phyloP scores from a whole-genome alignment of 306 rosid genomes.

The Corylus americana region DNA sequence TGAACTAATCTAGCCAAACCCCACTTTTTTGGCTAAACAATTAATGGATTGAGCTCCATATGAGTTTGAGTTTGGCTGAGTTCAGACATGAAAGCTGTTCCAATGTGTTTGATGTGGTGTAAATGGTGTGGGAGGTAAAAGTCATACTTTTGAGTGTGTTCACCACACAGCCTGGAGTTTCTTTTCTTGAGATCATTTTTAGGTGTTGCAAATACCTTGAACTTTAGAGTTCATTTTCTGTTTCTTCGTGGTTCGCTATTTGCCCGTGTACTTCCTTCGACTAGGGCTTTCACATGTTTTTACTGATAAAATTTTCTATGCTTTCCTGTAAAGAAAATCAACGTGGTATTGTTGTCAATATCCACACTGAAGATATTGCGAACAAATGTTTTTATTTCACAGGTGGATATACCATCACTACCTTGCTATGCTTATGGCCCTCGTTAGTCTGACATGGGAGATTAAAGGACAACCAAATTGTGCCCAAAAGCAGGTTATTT shows the following conservation, averaged over 20 bases:
- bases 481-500: constrained; percentile 75
- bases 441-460: constrained; percentile 99
- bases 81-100: background rate
- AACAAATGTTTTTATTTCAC: constrained; percentile 31
- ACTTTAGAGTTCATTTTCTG: background rate
- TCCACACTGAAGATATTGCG: background rate
- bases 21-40: background rate
- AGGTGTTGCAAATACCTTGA: constrained; percentile 1
- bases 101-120: background rate
- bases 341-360: background rate
- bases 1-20: background rate
- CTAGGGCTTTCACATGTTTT: background rate
- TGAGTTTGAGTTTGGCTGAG: constrained; percentile 3
- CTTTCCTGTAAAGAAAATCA: background rate
- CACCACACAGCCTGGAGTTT: background rate
- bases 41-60: background rate
- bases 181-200: background rate
- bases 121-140: background rate
- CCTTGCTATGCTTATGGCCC: constrained; percentile 94
- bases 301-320: background rate
- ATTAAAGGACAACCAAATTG: constrained; percentile 95
- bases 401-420: constrained; percentile 99
- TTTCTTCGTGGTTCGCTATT: background rate
- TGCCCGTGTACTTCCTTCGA: background rate
- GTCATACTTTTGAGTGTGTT: background rate